Evolutionary conservation across 805 yeast species (phyloP).

Genomic region (Yarrowia sp.): DNA sequence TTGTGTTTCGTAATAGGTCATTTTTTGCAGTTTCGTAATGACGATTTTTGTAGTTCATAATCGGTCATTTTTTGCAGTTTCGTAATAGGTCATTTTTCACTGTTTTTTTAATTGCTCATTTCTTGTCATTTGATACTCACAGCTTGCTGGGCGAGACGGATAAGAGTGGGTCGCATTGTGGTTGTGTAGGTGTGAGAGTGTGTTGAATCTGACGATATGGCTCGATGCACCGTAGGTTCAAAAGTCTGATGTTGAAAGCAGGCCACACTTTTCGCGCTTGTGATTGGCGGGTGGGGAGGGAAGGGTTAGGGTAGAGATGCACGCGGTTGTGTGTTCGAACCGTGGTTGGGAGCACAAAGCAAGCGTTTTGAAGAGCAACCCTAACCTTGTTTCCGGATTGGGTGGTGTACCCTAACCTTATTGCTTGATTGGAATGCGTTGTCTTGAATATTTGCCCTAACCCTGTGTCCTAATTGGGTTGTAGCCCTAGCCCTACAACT

Average conservation of each 20-base stretch:
- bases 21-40: too few species aligned
- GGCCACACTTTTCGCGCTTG: slow-evolving; percentile 14
- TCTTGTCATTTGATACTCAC: neutral
- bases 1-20: too few species aligned
- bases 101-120: slow-evolving; percentile 14
- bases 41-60: too few species aligned
- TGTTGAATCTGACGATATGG: slow-evolving; percentile 14
- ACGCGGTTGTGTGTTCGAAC: slow-evolving; percentile 5
- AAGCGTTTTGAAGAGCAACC: neutral
- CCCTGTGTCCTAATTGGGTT: too few species aligned
- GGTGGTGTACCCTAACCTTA: too few species aligned
- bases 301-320: neutral
- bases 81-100: too few species aligned
- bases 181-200: neutral
- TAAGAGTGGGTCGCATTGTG: slow-evolving; percentile 27
- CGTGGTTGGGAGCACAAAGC: neutral
- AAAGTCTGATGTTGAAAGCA: slow-evolving; percentile 25
- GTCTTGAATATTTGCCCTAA: too few species aligned
- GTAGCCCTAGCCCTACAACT: too few species aligned
- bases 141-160: slow-evolving; percentile 26
- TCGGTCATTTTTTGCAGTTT: too few species aligned
- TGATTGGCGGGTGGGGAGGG: slow-evolving; percentile 1
- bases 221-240: slow-evolving; percentile 7
- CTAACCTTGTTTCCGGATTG: neutral
- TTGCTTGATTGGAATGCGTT: too few species aligned